Conservation (phyloP, 2,329 filamentous ascomycete species). For the Neofusicoccum ribis region DNA sequence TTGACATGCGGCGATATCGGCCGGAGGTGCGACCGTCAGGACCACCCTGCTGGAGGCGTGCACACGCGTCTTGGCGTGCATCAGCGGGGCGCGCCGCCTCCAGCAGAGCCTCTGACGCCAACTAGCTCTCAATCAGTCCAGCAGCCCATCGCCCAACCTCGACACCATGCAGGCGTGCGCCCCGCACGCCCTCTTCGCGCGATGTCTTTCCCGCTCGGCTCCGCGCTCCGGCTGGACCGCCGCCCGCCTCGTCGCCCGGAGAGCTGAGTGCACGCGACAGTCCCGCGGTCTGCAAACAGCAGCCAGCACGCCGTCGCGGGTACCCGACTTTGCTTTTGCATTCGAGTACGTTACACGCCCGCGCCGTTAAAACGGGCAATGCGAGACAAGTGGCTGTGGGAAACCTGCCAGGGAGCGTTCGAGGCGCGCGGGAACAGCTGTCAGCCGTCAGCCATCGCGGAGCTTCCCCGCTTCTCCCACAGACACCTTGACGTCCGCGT, state of each 20-base stretch:
- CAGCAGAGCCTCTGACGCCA: slow-evolving; percentile 1
- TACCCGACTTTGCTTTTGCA: slow-evolving; percentile 55
- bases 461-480: slow-evolving; percentile 3
- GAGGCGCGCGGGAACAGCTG: neutral
- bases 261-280: neutral
- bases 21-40: neutral
- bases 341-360: slow-evolving; percentile 51
- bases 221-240: neutral
- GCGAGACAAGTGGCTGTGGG: neutral
- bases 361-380: neutral
- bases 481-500: slow-evolving; percentile 37
- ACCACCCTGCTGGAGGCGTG: neutral
- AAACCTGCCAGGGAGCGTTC: neutral
- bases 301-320: neutral
- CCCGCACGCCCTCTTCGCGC: neutral
- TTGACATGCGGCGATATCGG: neutral
- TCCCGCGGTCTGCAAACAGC: neutral
- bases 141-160: neutral
- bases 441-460: slow-evolving; percentile 27
- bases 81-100: neutral
- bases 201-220: neutral
- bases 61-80: slow-evolving; percentile 12
- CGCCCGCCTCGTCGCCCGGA: neutral
- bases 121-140: neutral
- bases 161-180: slow-evolving; percentile 7